These are phyloP conservation scores for Wallemia ichthyophaga DNA, from an alignment of 1,284 basidiomycete genomes.

Conservation along the genomic window DNA sequence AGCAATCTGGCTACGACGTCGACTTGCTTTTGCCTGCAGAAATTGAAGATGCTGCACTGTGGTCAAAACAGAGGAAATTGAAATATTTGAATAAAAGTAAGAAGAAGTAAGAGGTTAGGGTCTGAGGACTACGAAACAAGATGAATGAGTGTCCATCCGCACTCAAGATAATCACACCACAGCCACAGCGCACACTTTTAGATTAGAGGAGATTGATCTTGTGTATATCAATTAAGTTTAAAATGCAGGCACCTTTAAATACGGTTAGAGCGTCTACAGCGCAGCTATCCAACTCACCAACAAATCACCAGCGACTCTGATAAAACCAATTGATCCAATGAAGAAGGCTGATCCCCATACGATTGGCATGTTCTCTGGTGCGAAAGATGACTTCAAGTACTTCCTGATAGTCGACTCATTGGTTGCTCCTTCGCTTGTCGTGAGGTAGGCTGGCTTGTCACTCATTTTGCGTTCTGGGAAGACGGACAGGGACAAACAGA, in stretches of 20 bases:
- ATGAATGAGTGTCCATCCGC: too few species aligned
- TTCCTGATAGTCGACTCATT: not conserved
- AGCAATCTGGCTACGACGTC: not conserved
- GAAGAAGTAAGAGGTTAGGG: too few species aligned
- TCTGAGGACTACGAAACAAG: too few species aligned
- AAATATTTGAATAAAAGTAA: not conserved
- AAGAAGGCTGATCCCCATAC: not conserved
- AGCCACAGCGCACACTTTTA: too few species aligned
- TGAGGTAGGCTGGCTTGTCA: not conserved
- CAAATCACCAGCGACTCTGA: not conserved
- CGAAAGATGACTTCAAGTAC: not conserved
- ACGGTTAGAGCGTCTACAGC: not conserved
- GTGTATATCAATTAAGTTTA: not conserved
- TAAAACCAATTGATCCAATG: not conserved
- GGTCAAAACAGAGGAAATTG: not conserved
- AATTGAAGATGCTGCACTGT: not conserved
- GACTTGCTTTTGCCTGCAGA: not conserved
- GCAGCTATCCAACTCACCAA: not conserved
- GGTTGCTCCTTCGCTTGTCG: not conserved
- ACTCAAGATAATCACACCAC: too few species aligned
- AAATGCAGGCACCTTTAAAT: not conserved
- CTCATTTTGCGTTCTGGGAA: too few species aligned
- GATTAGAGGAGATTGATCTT: too few species aligned
- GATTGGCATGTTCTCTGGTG: not conserved
- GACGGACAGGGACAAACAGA: too few species aligned